Conservation (phyloP, 148 eudicot species). For the Polygonum maritimum region DNA sequence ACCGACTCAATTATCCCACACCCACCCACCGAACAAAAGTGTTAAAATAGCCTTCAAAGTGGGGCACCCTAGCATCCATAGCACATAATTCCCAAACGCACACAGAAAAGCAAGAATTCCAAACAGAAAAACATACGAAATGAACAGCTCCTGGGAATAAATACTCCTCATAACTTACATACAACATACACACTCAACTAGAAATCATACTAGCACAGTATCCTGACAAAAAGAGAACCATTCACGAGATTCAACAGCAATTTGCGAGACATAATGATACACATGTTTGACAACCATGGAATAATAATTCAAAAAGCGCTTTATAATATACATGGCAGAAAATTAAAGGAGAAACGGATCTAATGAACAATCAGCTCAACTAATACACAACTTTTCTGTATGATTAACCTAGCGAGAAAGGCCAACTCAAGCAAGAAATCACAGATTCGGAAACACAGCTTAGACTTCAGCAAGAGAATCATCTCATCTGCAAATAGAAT, state of each 20-base stretch:
- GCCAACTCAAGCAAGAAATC: background rate
- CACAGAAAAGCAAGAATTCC: background rate
- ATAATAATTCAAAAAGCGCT: background rate
- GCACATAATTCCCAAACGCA: background rate
- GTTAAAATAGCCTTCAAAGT: conserved; percentile 9
- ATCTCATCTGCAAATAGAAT: background rate
- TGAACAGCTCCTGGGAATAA: background rate
- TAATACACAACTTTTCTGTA: background rate
- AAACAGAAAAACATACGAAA: background rate
- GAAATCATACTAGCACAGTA: background rate
- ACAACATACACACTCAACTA: background rate
- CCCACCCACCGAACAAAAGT: conserved; percentile 5
- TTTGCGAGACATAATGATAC: background rate
- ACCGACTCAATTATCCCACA: conserved; percentile 1
- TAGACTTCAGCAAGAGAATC: too few relatives aligned
- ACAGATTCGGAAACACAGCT: too few relatives aligned
- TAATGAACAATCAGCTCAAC: background rate
- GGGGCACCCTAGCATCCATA: background rate
- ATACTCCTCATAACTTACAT: background rate
- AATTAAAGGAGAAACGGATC: background rate
- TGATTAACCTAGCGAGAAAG: background rate
- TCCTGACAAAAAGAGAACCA: conserved; percentile 3
- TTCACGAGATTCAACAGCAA: background rate
- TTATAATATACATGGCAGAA: background rate
- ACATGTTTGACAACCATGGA: background rate